These are phyloP conservation scores for Metschnikowia noctiluminum DNA, from an alignment of 805 yeast genomes.

Conservation along the genomic window DNA sequence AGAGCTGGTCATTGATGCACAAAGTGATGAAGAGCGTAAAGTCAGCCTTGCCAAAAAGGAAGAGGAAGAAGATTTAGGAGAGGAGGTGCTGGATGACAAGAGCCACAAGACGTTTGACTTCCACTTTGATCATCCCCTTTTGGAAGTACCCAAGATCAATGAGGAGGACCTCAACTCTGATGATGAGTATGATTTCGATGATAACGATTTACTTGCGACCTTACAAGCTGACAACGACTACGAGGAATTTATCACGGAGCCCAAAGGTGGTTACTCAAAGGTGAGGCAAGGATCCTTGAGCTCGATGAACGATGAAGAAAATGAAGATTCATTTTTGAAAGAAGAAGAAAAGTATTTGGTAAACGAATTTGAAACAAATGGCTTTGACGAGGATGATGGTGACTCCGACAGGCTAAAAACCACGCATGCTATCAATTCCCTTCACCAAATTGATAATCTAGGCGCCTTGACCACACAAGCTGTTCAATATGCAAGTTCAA, in stretches of 20 bases:
- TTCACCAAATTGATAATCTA: slow-evolving; percentile 13
- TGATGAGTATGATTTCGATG: slow-evolving; percentile 62
- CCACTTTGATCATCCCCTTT: slow-evolving; percentile 30
- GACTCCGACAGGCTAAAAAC: slow-evolving; percentile 22
- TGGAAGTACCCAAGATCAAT: slow-evolving; percentile 51
- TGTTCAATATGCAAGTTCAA: slow-evolving; percentile 37
- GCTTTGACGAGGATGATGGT: slow-evolving; percentile 44
- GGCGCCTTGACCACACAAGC: slow-evolving; percentile 31
- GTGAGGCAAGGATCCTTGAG: slow-evolving; percentile 29
- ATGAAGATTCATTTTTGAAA: slow-evolving; percentile 36
- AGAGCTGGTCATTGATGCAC: slow-evolving; percentile 10
- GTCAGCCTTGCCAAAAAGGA: slow-evolving; percentile 17
- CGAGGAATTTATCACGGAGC: slow-evolving; percentile 30
- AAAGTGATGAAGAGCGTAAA: slow-evolving; percentile 6
- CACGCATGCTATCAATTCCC: slow-evolving; percentile 16
- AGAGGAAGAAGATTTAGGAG: slow-evolving; percentile 61
- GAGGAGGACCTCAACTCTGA: slow-evolving; percentile 52
- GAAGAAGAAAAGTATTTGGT: slow-evolving; percentile 46
- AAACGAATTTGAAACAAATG: slow-evolving; percentile 44
- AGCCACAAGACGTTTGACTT: slow-evolving; percentile 20
- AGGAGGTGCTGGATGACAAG: slow-evolving; percentile 32
- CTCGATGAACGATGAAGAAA: slow-evolving; percentile 33
- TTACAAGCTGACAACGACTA: slow-evolving; percentile 45
- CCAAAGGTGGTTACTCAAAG: slow-evolving; percentile 2
- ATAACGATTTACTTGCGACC: slow-evolving; percentile 44